Evolutionary conservation across 2,329 filamentous ascomycete species (phyloP).

Genomic region (Anthostomella pinea): DNA sequence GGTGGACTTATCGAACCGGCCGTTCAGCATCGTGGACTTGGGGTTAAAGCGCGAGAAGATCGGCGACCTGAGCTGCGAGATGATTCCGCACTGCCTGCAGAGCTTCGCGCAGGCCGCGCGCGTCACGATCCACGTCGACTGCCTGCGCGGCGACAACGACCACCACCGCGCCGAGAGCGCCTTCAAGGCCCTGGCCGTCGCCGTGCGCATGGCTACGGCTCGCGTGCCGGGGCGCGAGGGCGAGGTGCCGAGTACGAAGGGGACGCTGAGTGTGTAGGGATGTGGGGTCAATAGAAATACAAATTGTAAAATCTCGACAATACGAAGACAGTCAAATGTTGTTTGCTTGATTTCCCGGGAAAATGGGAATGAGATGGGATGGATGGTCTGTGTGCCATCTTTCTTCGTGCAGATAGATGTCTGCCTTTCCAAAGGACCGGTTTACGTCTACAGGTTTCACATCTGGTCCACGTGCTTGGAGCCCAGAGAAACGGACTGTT

Average conservation of each 20-base stretch:
- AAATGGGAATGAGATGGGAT: too few species aligned
- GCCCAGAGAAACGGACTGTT: too few species aligned
- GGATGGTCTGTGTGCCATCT: too few species aligned
- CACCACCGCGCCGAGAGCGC: conserved; percentile 95
- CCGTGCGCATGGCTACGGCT: conserved; percentile 72
- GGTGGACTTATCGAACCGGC: conserved; percentile 90
- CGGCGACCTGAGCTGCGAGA: conserved; percentile 89
- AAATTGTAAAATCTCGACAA: too few species aligned
- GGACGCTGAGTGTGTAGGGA: conserved; percentile 65
- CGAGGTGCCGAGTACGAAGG: conserved; percentile 95
- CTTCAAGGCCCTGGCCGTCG: conserved; percentile 93
- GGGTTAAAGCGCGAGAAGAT: conserved; percentile 89
- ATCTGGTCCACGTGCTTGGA: too few species aligned
- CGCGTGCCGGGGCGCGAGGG: conserved; percentile 78
- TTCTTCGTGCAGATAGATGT: too few species aligned
- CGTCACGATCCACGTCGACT: conserved; percentile 94
- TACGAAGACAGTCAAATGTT: background rate
- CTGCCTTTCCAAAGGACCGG: too few species aligned
- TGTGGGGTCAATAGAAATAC: background rate
- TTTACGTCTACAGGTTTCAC: too few species aligned
- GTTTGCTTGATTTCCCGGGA: background rate
- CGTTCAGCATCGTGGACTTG: conserved; percentile 78
- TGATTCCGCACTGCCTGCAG: conserved; percentile 94
- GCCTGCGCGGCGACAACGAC: conserved; percentile 85
- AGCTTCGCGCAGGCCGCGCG: conserved; percentile 89